Evolutionary conservation across 2,329 filamentous ascomycete species (phyloP).

Genomic region (Teratosphaeriaceae sp.): DNA sequence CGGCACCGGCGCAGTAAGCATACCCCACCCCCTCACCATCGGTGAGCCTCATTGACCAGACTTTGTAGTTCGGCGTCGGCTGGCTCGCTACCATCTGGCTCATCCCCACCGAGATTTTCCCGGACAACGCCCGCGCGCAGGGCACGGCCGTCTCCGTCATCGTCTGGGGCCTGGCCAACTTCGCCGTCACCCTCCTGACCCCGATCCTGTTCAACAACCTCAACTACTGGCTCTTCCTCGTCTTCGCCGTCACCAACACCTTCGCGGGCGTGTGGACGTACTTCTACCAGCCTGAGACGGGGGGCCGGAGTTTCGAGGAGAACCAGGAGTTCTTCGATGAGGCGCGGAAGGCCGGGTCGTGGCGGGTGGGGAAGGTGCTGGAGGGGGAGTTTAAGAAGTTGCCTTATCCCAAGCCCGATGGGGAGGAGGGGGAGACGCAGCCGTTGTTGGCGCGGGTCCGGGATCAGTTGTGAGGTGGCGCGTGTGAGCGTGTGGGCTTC

Average conservation of each 20-base stretch:
- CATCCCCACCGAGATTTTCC: constrained; percentile 54
- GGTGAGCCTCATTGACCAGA: not conserved
- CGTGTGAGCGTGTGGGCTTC: too few relatives aligned
- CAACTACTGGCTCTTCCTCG: constrained; percentile 51
- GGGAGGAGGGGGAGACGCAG: constrained; percentile 38
- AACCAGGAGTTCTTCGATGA: constrained; percentile 54
- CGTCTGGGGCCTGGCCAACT: constrained; percentile 53
- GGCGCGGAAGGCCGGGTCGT: constrained; percentile 45
- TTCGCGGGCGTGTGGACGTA: constrained; percentile 52
- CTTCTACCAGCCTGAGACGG: constrained; percentile 47
- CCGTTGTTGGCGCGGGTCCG: constrained; percentile 39
- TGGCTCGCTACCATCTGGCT: constrained; percentile 56
- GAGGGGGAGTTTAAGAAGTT: constrained; percentile 45
- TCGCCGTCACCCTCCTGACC: constrained; percentile 50
- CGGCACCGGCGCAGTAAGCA: constrained; percentile 44
- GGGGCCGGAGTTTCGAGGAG: constrained; percentile 53
- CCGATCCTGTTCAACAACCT: constrained; percentile 55
- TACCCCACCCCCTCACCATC: not conserved
- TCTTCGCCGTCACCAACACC: constrained; percentile 50
- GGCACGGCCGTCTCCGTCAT: constrained; percentile 50
- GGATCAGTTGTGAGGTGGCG: constrained; percentile 36
- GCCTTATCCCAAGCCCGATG: constrained; percentile 35
- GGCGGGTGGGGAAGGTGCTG: constrained; percentile 48
- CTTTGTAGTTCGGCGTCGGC: constrained; percentile 46
- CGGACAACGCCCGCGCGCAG: constrained; percentile 48